Evolutionary conservation across 169 alveolate species (phyloP).

Genomic region (Cystoisospora suis): DNA sequence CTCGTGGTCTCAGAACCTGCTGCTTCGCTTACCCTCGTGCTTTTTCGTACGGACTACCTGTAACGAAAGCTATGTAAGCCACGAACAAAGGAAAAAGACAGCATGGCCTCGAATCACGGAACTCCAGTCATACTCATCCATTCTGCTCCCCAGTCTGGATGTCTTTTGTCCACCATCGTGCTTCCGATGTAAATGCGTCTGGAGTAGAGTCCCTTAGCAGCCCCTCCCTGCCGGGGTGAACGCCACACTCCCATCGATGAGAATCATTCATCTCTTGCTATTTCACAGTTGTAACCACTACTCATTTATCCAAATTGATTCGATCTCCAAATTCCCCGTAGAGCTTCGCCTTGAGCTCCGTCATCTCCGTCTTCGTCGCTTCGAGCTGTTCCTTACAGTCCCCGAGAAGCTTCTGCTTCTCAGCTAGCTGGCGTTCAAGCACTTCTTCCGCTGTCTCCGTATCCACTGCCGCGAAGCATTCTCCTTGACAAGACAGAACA

Average conservation of each 20-base stretch:
- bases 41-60: too few relatives aligned
- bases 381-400: conserved; percentile 14
- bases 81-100: too few relatives aligned
- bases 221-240: too few relatives aligned
- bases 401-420: background rate
- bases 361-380: conserved; percentile 28
- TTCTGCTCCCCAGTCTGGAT: too few relatives aligned
- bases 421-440: background rate
- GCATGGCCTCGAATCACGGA: too few relatives aligned
- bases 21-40: too few relatives aligned
- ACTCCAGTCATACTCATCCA: too few relatives aligned
- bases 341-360: conserved; percentile 15
- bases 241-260: background rate
- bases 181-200: too few relatives aligned
- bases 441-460: background rate
- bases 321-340: conserved; percentile 51
- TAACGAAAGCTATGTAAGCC: too few relatives aligned
- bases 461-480: background rate
- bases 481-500: background rate
- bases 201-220: too few relatives aligned
- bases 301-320: conserved; percentile 42
- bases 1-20: too few relatives aligned
- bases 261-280: background rate
- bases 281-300: background rate
- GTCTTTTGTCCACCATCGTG: too few relatives aligned